These are phyloP conservation scores for Mycena vulgaris DNA, from an alignment of 768 basidiomycete genomes.

Conservation along the genomic window DNA sequence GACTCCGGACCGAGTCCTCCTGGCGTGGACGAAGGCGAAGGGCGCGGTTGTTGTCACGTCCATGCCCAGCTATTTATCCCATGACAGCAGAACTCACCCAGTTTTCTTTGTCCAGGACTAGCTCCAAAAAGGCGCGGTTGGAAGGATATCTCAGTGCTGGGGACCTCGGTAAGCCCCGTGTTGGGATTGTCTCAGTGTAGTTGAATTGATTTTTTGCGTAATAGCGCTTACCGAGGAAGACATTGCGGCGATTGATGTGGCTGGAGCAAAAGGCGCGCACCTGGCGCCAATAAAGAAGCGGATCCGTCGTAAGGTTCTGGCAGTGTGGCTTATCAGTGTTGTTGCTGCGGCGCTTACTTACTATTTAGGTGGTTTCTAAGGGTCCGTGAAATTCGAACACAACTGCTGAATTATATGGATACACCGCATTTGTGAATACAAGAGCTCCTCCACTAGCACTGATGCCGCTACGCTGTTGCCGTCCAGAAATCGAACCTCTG, in stretches of 20 bases:
- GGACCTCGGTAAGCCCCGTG: conserved; percentile 26
- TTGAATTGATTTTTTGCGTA: not conserved
- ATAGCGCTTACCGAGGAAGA: conserved; percentile 55
- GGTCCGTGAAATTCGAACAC: too few species aligned
- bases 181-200: conserved; percentile 42
- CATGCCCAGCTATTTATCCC: conserved; percentile 57
- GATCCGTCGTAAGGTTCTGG: not conserved
- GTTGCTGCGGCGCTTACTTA: not conserved
- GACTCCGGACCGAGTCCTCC: conserved; percentile 74
- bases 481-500: conserved; percentile 30
- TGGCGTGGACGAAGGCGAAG: conserved; percentile 80
- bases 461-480: conserved; percentile 15
- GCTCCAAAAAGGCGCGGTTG: conserved; percentile 35
- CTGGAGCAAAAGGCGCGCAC: conserved; percentile 56
- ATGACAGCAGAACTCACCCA: conserved; percentile 27
- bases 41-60: conserved; percentile 79
- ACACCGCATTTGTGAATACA: too few species aligned
- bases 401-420: too few species aligned
- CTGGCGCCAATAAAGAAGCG: not conserved
- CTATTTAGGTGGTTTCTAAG: too few species aligned
- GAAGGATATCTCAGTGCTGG: conserved; percentile 36
- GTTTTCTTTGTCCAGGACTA: conserved; percentile 37
- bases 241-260: conserved; percentile 60
- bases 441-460: too few species aligned
- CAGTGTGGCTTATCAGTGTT: not conserved